A percentile compares a stretch with the other conserved stretches of the same genome.
Evolutionary conservation across 179 eudicot genomes (phyloP).

Genomic region (Gypsophila paniculata): DNA sequence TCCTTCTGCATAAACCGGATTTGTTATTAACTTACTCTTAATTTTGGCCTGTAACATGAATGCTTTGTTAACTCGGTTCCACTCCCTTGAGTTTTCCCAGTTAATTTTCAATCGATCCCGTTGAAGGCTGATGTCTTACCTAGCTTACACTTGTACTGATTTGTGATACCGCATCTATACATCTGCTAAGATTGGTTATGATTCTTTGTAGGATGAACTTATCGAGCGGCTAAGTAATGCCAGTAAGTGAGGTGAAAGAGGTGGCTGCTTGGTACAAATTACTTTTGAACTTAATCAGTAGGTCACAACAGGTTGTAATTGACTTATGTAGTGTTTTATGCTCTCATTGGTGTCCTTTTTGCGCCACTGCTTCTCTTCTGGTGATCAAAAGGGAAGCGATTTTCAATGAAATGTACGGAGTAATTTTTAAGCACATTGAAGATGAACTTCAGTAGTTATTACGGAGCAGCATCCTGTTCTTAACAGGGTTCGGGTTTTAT

Average conservation of each 20-base stretch:
- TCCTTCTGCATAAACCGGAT: background rate
- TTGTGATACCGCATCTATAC: no score
- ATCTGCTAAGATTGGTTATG: background rate
- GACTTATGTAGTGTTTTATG: slow-evolving; percentile 4
- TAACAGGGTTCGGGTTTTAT: no score
- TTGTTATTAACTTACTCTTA: background rate
- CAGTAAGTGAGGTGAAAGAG: slow-evolving; percentile 27
- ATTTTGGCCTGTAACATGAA: background rate
- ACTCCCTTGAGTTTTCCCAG: no score
- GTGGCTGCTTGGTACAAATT: slow-evolving; percentile 17
- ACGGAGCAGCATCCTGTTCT: background rate
- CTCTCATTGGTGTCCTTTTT: background rate
- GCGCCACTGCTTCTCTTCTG: background rate
- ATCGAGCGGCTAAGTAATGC: slow-evolving; percentile 44
- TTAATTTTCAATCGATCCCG: no score
- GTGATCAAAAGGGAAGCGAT: background rate
- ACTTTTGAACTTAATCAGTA: background rate
- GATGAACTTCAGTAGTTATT: background rate
- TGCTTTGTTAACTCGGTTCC: background rate
- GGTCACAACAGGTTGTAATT: background rate
- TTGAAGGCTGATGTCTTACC: no score
- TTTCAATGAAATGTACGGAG: background rate
- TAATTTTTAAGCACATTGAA: background rate
- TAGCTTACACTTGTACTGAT: no score
- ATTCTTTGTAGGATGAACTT: slow-evolving; percentile 47